Evolutionary conservation across 2,329 filamentous ascomycete species (phyloP), one percentile per base, ranked within the genome.

Genomic region (Trichoderma polysporum): DNA sequence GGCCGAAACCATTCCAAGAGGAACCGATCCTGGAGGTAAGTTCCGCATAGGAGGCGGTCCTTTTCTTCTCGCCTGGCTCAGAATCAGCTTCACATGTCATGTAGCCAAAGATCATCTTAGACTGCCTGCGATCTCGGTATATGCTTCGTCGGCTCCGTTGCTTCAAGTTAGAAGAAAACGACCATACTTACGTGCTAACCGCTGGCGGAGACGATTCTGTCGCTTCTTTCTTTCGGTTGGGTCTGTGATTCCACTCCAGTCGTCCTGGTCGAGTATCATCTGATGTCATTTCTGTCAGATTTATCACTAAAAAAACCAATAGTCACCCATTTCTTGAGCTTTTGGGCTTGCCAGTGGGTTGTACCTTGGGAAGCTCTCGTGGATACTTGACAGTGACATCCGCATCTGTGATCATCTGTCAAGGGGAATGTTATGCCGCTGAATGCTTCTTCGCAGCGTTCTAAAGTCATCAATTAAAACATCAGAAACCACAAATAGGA

Each of bases 151-250:
- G 9, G 15, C 17, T 58, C 29, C 22, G 17, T 41, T 29, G 54
- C 19, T 54, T 13, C 22, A 45, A 31, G 49, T 58, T 37, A 13
- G 25, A 45, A 58, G 9, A 31, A 31, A n/a, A 12, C 6, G 9
- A 17, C 54, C 12, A 29, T 58, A 41, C 54, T 58, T 58, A 58
- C 54, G 54, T 41, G 35, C 54, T 41, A 41, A 0, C 35, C 54
- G 35, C 35, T 58, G 54, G 25, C 54, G 54, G 10, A 31, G 35
- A 19, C 54, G 54, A 58, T 58, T 58, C n/a, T 58, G 54, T 10
- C 54, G 54, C 54, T 58, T 58, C 35, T 13, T 58, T 13, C 54
- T 58, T 58, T 58, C 54, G 10, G 22, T 17, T 58, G 54, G 54
- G 10, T 58, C 54, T 45, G 19, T 58, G 35, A 58, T 15, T 58